Evolutionary conservation across 805 yeast species (phyloP), one percentile per base, ranked within the genome.

Genomic region (Sporopachydermia quercuum): DNA sequence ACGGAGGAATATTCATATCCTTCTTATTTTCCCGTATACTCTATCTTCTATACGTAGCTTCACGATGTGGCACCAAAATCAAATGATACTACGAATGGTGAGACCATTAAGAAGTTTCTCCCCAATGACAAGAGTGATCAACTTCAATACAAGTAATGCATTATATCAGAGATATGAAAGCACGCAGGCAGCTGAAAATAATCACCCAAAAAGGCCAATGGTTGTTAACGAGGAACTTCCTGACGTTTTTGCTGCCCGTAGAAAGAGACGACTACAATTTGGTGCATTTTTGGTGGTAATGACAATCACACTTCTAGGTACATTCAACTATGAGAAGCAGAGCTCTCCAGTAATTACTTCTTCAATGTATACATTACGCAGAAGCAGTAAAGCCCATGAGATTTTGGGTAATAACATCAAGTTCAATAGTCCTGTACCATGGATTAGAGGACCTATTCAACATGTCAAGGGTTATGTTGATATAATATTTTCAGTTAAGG

Each of bases 261-360:
- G 66, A 41, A 67, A 63, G 46, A 70, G 70, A 45, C 60, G 76
- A 41, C 50, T 62, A 16, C 72, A 74, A 42, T 78, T 86, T 54
- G 56, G 66, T 4, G 58, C 60, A 2, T 81, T 80, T 52, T 58
- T 69, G 37, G 56, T 63, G 11, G 58, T 70, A 39, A 74, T 79
- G 70, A 68, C 69, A 16, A 58, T 66, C 3, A 60, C 78, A 1
- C 59, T 79, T 38, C 63, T 70, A 19, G 69, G 82, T 19, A 82
- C 89, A 50, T 78, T 89, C 70, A 87, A 91, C 64, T 87, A 89
- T 60, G 98, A 91, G 56, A 87, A 86, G 56, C 76, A 86, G 15
- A 76, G 81, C 36, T 83, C 95, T 11, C 96, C 97, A 1, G 71
- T 89, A 43, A 80, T 89, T 49, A 72, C 80, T 34, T 87, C 94